These are phyloP conservation scores for Acanthamoeba divionensis DNA, from an alignment of 208 protist species.

Conservation along the genomic window DNA sequence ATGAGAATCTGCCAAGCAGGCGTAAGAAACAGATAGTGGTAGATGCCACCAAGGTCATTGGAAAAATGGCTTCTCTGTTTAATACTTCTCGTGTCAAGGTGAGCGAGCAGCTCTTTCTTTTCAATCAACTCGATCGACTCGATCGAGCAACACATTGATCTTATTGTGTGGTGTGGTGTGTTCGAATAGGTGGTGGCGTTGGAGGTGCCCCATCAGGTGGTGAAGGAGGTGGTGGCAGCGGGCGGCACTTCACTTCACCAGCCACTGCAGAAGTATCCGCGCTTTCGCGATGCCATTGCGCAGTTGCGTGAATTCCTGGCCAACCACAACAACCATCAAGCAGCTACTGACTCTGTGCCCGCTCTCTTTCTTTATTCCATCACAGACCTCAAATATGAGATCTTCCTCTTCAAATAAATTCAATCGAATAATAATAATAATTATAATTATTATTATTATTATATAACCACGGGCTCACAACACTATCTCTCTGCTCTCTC, in stretches of 20 bases:
- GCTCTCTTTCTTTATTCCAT: constrained; percentile 30
- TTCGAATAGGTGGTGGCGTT: neutral
- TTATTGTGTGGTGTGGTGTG: too few relatives aligned
- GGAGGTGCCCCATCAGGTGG: constrained; percentile 32
- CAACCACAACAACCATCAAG: neutral
- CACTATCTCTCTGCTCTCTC: too few relatives aligned
- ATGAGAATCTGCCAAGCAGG: neutral
- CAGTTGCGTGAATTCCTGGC: neutral
- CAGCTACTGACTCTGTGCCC: neutral
- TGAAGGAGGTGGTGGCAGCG: neutral
- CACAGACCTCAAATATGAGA: constrained; percentile 5
- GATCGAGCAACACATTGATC: too few relatives aligned
- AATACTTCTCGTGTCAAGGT: too few relatives aligned
- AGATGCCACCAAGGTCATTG: neutral
- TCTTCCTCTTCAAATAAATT: neutral
- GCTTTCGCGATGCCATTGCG: neutral
- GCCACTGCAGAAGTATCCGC: constrained; percentile 33
- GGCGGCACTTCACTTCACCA: neutral
- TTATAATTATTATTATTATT: too few relatives aligned
- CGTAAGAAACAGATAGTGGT: constrained; percentile 18
- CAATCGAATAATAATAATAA: neutral
- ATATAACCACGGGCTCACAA: too few relatives aligned
- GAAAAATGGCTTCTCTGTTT: neutral
- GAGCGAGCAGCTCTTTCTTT: too few relatives aligned
- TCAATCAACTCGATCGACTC: too few relatives aligned